Evolutionary conservation across 345 rosid species (phyloP).

Genomic region (Heritiera littoralis): DNA sequence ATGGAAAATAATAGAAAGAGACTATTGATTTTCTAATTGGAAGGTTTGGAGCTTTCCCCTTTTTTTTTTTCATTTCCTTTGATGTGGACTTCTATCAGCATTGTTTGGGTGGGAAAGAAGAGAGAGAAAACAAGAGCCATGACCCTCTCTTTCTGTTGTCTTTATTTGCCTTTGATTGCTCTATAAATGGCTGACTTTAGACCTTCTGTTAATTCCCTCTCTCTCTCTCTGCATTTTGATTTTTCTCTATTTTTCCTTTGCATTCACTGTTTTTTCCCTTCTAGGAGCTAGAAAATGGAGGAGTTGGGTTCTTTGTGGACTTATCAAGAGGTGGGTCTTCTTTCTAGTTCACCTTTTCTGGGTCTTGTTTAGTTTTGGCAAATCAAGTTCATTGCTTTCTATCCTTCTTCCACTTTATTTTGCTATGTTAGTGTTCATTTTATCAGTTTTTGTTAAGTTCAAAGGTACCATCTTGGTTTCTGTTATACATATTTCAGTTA

Average conservation of each 20-base stretch:
- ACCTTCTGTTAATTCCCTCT: conserved; percentile 25
- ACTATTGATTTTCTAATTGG: conserved; percentile 28
- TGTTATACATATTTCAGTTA: not conserved
- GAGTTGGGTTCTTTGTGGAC: conserved; percentile 69
- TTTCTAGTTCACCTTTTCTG: conserved; percentile 11
- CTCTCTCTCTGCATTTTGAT: conserved; percentile 10
- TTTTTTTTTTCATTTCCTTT: conserved; percentile 16
- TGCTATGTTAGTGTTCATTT: not conserved
- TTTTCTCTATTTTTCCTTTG: not conserved
- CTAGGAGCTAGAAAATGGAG: conserved; percentile 49
- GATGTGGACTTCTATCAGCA: conserved; percentile 34
- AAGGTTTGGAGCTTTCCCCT: conserved; percentile 24
- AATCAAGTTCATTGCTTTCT: not conserved
- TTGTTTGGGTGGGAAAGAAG: not conserved
- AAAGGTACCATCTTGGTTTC: conserved; percentile 3
- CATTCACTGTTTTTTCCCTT: not conserved
- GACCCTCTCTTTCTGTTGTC: conserved; percentile 25
- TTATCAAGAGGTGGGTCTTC: conserved; percentile 74
- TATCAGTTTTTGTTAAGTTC: not conserved
- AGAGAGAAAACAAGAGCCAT: not conserved
- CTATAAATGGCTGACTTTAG: conserved; percentile 45
- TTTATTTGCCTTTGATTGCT: conserved; percentile 22
- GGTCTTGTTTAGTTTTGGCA: not conserved
- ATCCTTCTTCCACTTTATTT: not conserved
- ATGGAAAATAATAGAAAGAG: conserved; percentile 29